Base-by-base conservation (phyloP, 1,284 basidiomycete genomes). In the Ceratobasidium sp. region DNA sequence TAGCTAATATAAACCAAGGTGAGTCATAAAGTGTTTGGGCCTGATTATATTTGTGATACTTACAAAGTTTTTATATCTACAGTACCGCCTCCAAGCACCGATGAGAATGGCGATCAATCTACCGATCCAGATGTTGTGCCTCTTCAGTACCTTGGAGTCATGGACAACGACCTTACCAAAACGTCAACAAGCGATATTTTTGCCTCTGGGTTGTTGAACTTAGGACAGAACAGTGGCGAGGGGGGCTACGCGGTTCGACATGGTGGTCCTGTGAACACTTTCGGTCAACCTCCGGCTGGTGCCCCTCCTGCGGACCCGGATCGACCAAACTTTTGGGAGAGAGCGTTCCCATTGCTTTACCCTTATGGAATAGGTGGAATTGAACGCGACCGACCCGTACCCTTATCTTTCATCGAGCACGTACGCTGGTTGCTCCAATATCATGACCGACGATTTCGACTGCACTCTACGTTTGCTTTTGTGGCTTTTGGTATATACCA, bases 341-440 rank as follows among this genome's bases (percentile, higher is more conserved):
- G 83, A 12, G 83, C 83, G 1, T 88, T 84, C 79, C 86, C 85
- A 0, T 33, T 66, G 0, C 80, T 88, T 0, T 88, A 87, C 78
- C 88, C 87, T 1, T 88, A 86, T 81, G 87, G 86, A 0, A 9
- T 39, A 0, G 87, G 87, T 0, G 85, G 86, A 0, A 80, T 87
- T 39, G 86, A 88, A 72, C 80, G 78, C 0, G 56, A 78, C 1
- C 72, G 83, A 1, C 15, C 15, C 0, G 72, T 78, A 1, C 76
- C 0, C 0, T 80, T 89, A 0, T 26, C 81, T 0, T 87, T 86
- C 40, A 77, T 80, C 5, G 78, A 80, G 0, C 87, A 89, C 66
- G 80, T 83, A 1, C 63, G 81, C 39, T 89, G 86, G 86, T 80
- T 83, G 0, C 78, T 89, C 13, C 81, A 82, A 33, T 86, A 88